Percentiles rank a stretch among this genome's conserved stretches.
Conservation (phyloP, 306 rosid species). For the Prosopis cineraria region DNA sequence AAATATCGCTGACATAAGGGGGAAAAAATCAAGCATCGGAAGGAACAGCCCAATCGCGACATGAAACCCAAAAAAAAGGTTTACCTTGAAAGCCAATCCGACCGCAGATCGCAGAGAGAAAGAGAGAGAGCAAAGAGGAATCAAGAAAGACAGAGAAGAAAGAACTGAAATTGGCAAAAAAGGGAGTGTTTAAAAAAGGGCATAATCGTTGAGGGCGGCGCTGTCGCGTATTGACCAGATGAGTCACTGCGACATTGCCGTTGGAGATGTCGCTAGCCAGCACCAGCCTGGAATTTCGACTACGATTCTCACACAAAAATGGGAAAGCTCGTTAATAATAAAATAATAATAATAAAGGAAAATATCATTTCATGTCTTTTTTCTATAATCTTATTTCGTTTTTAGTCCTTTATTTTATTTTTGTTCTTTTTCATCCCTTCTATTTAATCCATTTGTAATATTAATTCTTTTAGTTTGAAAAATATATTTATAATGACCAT, state of each 20-base stretch:
- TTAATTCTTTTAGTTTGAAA: no score
- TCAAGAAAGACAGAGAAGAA: slow-evolving; percentile 6
- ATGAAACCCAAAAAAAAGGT: slow-evolving; percentile 23
- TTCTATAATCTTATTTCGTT: no score
- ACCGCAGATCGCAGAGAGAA: slow-evolving; percentile 45
- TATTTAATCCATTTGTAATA: no score
- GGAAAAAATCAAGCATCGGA: background rate
- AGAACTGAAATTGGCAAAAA: background rate
- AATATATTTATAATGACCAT: no score
- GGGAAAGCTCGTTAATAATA: no score
- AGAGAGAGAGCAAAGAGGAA: background rate
- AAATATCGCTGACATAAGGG: background rate
- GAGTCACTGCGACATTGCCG: background rate
- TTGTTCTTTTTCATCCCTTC: no score
- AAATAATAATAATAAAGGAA: no score
- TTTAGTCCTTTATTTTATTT: no score
- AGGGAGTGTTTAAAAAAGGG: background rate
- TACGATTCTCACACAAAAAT: background rate
- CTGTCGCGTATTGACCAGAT: slow-evolving; percentile 31
- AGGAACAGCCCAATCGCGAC: background rate
- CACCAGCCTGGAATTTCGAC: background rate
- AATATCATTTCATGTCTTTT: no score
- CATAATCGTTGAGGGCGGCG: slow-evolving; percentile 30
- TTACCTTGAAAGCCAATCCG: slow-evolving; percentile 54
- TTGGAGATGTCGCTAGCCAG: background rate